A percentile compares a stretch with the other conserved stretches of the same genome.
Evolutionary conservation across 768 basidiomycete species (phyloP).

Genomic region (Lenzites betulinus): DNA sequence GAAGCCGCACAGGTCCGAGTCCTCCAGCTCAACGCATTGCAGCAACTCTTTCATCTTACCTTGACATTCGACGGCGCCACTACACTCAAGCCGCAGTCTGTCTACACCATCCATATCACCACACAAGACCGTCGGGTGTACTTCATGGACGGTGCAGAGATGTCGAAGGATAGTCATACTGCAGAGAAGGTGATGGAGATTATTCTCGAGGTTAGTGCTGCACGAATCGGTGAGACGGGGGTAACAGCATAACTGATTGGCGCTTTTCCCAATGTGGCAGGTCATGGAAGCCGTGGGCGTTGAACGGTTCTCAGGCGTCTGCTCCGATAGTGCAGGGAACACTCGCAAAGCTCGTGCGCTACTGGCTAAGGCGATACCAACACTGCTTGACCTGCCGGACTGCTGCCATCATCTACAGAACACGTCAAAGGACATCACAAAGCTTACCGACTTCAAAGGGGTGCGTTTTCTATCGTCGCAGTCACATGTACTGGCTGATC

Average conservation of each 20-base stretch:
- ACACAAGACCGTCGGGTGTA: constrained; percentile 31
- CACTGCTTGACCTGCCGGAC: neutral
- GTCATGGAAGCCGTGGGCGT: constrained; percentile 4
- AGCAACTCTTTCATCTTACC: constrained; percentile 21
- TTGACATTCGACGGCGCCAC: constrained; percentile 34
- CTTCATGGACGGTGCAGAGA: constrained; percentile 26
- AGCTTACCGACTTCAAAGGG: neutral
- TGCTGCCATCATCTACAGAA: constrained; percentile 9
- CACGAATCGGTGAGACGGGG: too few relatives aligned
- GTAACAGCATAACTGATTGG: too few relatives aligned
- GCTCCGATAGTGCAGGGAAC: constrained; percentile 35
- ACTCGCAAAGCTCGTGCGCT: constrained; percentile 12
- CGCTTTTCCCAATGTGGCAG: neutral
- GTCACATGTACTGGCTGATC: neutral
- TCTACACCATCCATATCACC: constrained; percentile 37
- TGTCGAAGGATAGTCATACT: constrained; percentile 32
- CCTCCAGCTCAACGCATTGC: constrained; percentile 6
- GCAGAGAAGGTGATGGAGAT: constrained; percentile 29
- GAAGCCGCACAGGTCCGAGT: constrained; percentile 1
- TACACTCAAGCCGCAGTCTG: constrained; percentile 28
- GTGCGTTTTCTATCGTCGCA: neutral
- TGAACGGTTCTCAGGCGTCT: constrained; percentile 24
- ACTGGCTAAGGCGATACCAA: neutral
- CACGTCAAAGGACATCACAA: constrained; percentile 12
- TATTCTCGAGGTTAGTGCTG: constrained; percentile 19